These are phyloP conservation scores for Rhizomucor pusillus DNA, from an alignment of 371 early-diverging fungal species.

Conservation along the genomic window DNA sequence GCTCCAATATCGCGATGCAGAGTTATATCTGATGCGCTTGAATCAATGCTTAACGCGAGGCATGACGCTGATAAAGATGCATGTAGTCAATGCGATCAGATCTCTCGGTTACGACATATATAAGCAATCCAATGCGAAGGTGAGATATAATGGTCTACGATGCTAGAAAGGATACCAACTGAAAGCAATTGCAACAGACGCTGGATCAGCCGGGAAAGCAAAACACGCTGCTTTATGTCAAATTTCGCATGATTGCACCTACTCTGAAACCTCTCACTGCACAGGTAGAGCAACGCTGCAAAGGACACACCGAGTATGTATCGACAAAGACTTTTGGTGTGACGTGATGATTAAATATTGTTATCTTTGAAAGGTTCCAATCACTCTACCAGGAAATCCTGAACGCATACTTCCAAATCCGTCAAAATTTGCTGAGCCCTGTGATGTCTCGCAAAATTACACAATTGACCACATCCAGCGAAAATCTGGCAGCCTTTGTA, in stretches of 20 bases:
- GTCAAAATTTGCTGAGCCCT: constrained; percentile 67
- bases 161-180: no score
- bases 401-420: constrained; percentile 66
- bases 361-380: constrained; percentile 47
- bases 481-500: constrained; percentile 69
- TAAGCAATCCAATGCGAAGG: constrained; percentile 39
- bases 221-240: constrained; percentile 71
- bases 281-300: constrained; percentile 74
- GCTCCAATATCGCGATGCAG: constrained; percentile 78
- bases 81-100: constrained; percentile 70
- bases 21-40: constrained; percentile 87
- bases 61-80: constrained; percentile 86
- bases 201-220: constrained; percentile 25
- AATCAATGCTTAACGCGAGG: constrained; percentile 89
- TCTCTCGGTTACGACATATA: constrained; percentile 60
- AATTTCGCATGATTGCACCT: constrained; percentile 70
- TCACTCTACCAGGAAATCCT: constrained; percentile 73
- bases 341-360: constrained; percentile 1
- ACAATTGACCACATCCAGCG: constrained; percentile 50
- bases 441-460: constrained; percentile 62
- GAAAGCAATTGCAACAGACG: constrained; percentile 5
- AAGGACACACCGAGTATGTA: constrained; percentile 69
- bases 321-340: not conserved
- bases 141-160: not conserved
- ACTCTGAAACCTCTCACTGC: constrained; percentile 59